Percentiles rank a stretch among this genome's conserved stretches.
Evolutionary conservation across 2,329 filamentous ascomycete genomes (phyloP).

Genomic region (Purpureocillium lavendulum): DNA sequence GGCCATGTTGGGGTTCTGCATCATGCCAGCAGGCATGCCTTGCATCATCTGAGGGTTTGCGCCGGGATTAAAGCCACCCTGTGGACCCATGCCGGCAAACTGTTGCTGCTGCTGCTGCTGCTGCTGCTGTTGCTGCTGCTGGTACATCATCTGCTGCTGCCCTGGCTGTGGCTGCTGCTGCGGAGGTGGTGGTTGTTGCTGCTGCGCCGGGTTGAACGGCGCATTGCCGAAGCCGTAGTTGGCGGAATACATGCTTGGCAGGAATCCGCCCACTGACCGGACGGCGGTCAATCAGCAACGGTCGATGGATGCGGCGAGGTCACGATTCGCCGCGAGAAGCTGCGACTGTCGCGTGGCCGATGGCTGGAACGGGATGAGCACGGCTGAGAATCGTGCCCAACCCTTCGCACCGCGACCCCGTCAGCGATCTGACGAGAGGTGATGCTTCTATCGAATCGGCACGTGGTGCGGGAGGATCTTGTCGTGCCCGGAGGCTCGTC

Average conservation of each 20-base stretch:
- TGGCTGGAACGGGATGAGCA: too few relatives aligned
- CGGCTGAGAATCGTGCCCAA: too few relatives aligned
- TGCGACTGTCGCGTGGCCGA: too few relatives aligned
- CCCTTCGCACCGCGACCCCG: too few relatives aligned
- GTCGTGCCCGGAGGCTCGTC: too few relatives aligned
- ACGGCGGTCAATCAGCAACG: too few relatives aligned
- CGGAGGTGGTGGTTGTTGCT: conserved; percentile 34
- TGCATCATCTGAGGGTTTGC: conserved; percentile 49
- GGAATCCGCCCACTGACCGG: not conserved
- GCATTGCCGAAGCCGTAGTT: conserved; percentile 46
- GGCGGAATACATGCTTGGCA: conserved; percentile 42
- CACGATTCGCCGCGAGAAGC: too few relatives aligned
- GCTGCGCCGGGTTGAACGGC: conserved; percentile 40
- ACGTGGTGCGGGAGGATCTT: too few relatives aligned
- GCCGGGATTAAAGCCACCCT: conserved; percentile 40
- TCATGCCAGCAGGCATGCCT: conserved; percentile 49
- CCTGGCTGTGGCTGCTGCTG: conserved; percentile 39
- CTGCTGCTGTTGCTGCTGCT: conserved; percentile 37
- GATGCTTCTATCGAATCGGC: too few relatives aligned
- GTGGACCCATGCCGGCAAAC: conserved; percentile 44
- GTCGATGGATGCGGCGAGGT: too few relatives aligned
- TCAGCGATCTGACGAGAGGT: too few relatives aligned
- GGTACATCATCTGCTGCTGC: conserved; percentile 34
- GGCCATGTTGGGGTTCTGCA: conserved; percentile 52
- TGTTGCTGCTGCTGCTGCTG: conserved; percentile 43